Evolutionary conservation across 768 basidiomycete species (phyloP), one percentile per base, ranked within the genome.

Genomic region (Baorangia bicolor): DNA sequence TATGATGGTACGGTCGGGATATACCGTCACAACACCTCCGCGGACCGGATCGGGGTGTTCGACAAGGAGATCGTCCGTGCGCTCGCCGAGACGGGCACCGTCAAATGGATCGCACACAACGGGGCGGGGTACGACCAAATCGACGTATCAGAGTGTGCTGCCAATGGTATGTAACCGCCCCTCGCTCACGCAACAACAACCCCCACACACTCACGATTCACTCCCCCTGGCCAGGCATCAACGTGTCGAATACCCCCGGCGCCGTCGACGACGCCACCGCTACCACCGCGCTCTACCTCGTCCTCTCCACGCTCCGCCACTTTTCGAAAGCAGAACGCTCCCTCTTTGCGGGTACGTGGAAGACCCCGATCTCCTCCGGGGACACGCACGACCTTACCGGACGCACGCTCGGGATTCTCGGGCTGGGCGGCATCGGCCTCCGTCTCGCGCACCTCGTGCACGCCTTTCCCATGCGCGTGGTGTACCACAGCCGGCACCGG

Each of bases 91-190:
- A 66, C 46, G 5, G 58, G 77, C 1, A 78, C 77, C 20, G 79
- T 95, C 58, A 86, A 86, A 65, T 94, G 89, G 87, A 92, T 96
- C 67, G 90, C 87, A 1, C 93, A 94, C 70, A 94, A 94, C 54
- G 94, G 94, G 12, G 93, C 94, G 0, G 93, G 94, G 0, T 97
- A 97, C 68, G 93, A 97, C 68, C 85, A 87, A 57, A 87, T 96
- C 60, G 88, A 94, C 65, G 83, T 94, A 16, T 70, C 73, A 8
- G 87, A 87, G 5, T 88, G 87, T 70, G 89, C 83, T 65, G 81
- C 78, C 11, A 80, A 80, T 70, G 90, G 91, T 88, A 61, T 18
- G 70, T 25, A 43, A 18, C 4, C n/a, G n/a, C n/a, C n/a, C n/a
- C n/a, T n/a, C n/a, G n/a, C n/a, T n/a, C n/a, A n/a, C n/a, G n/a